Conservation (phyloP, 495 filamentous ascomycete species). For the Recurvomyces mirabilis region DNA sequence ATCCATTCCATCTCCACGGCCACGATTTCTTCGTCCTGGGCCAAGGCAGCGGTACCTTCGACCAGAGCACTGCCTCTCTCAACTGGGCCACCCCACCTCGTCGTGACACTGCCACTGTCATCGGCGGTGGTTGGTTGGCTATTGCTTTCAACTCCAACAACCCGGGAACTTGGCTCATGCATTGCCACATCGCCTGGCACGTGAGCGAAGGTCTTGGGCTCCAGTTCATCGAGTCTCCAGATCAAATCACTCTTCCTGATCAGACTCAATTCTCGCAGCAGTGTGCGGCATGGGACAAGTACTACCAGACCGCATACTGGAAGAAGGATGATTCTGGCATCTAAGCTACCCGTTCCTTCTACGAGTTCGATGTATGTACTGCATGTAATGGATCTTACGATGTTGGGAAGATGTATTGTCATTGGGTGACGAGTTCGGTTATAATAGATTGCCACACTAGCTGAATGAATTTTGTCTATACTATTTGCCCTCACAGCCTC, state of each 20-base stretch:
- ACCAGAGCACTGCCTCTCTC: constrained; percentile 16
- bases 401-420: too few species aligned
- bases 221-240: constrained; percentile 27
- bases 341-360: too few species aligned
- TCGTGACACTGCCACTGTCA: constrained; percentile 29
- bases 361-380: too few species aligned
- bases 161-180: constrained; percentile 21
- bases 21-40: constrained; percentile 33
- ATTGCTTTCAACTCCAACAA: constrained; percentile 31
- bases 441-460: too few species aligned
- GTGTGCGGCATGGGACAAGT: constrained; percentile 14
- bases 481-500: too few species aligned
- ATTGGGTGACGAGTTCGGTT: too few species aligned
- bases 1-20: too few species aligned
- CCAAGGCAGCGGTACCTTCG: constrained; percentile 13
- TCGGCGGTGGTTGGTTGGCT: constrained; percentile 27
- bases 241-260: constrained; percentile 5
- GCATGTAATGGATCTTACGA: too few species aligned
- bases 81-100: constrained; percentile 26
- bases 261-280: constrained; percentile 1
- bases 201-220: constrained; percentile 26
- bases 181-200: constrained; percentile 30
- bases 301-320: constrained; percentile 12
- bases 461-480: too few species aligned
- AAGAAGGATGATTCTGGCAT: constrained; percentile 22